Evolutionary conservation across 352 stramenopile species (phyloP).

Genomic region (Phytophthora agathidicida): DNA sequence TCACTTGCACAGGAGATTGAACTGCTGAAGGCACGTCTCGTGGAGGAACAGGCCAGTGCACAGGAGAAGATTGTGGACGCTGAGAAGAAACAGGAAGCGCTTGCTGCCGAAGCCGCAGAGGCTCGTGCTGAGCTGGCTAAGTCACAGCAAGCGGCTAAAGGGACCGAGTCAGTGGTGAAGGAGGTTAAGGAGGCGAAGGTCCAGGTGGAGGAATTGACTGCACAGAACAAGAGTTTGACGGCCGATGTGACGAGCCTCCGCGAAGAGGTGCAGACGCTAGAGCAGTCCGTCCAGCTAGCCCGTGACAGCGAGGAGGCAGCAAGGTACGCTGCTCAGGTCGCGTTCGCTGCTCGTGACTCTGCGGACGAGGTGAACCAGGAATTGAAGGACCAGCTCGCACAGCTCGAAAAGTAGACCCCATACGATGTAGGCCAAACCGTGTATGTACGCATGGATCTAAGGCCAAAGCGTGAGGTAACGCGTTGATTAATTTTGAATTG

Average conservation of each 20-base stretch:
- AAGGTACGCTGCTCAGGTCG: slow-evolving; percentile 70
- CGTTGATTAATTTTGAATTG: slow-evolving; percentile 44
- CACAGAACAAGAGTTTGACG: slow-evolving; percentile 35
- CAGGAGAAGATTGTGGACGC: slow-evolving; percentile 29
- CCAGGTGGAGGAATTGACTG: slow-evolving; percentile 33
- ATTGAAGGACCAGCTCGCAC: slow-evolving; percentile 48
- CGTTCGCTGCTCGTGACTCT: slow-evolving; percentile 70
- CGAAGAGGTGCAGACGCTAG: slow-evolving; percentile 49
- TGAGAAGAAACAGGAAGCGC: slow-evolving; percentile 30
- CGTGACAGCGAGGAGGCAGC: slow-evolving; percentile 78
- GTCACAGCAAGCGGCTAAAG: slow-evolving; percentile 20
- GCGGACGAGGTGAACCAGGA: slow-evolving; percentile 54
- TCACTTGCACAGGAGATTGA: slow-evolving; percentile 43
- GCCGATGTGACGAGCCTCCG: slow-evolving; percentile 40
- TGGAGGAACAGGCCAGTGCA: slow-evolving; percentile 28
- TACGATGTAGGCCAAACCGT: slow-evolving; percentile 15
- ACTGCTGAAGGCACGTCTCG: slow-evolving; percentile 39
- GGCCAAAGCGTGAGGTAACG: slow-evolving; percentile 26
- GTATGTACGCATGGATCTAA: slow-evolving; percentile 18
- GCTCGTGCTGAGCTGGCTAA: slow-evolving; percentile 26
- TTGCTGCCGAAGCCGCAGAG: slow-evolving; percentile 25
- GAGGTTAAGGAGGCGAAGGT: slow-evolving; percentile 27
- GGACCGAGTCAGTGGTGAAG: slow-evolving; percentile 24
- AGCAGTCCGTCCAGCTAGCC: slow-evolving; percentile 48
- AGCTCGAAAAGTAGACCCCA: slow-evolving; percentile 35